A percentile compares a stretch with the other conserved stretches of the same genome.
Conservation (phyloP, 306 rosid genomes). For the Mimosa bimucronata region DNA sequence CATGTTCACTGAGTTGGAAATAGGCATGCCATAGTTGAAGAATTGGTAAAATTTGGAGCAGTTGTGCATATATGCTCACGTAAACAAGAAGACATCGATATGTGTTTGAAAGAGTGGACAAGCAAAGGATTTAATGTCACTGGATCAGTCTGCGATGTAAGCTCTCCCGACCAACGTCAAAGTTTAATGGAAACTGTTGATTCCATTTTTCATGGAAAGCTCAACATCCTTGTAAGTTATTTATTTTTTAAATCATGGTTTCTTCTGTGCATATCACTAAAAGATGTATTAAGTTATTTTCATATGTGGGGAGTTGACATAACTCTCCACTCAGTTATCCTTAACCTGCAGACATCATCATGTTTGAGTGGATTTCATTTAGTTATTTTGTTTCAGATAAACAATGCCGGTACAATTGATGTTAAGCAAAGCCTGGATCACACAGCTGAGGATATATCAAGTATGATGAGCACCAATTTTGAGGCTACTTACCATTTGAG, state of each 20-base stretch:
- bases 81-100: conserved; percentile 24
- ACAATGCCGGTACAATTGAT: neutral
- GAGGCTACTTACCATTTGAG: neutral
- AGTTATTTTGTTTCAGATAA: neutral
- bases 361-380: neutral
- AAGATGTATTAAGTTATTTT: too few species aligned
- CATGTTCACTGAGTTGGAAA: neutral
- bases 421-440: neutral
- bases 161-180: conserved; percentile 15
- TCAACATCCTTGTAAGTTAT: conserved; percentile 37
- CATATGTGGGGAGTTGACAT: neutral
- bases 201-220: conserved; percentile 36
- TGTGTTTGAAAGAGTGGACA: conserved; percentile 37
- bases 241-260: neutral
- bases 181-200: conserved; percentile 18
- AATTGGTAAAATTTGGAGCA: conserved; percentile 44
- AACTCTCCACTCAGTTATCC: neutral
- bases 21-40: conserved; percentile 42
- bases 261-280: neutral
- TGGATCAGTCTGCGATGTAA: conserved; percentile 37
- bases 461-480: neutral
- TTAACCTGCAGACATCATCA: neutral
- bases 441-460: neutral
- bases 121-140: conserved; percentile 28
- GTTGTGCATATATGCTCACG: conserved; percentile 40